Conservation (phyloP, 2,329 filamentous ascomycete genomes). For the Claviceps fusiformis region DNA sequence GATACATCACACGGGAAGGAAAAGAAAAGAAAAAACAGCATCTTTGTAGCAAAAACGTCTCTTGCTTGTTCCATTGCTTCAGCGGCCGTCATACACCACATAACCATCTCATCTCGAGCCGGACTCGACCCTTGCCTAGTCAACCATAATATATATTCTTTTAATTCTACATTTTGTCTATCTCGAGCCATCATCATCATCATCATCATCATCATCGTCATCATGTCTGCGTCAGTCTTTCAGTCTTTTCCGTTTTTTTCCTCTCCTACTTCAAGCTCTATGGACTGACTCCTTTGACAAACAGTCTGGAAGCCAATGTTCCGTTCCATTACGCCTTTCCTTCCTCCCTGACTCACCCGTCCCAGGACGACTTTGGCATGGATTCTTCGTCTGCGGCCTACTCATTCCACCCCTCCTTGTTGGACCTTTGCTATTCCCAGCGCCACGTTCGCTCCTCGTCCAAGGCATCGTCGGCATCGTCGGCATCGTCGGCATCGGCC, state of each 20-base stretch:
- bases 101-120: slow-evolving; percentile 9
- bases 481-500: no score
- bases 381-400: slow-evolving; percentile 17
- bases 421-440: slow-evolving; percentile 39
- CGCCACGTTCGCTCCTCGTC: slow-evolving; percentile 51
- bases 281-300: background rate
- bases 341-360: slow-evolving; percentile 15
- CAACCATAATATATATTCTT: background rate
- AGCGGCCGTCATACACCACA: background rate
- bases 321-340: slow-evolving; percentile 48
- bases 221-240: slow-evolving; percentile 7
- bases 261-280: background rate
- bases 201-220: no score
- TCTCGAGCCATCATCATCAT: no score
- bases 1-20: background rate
- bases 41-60: background rate
- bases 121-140: slow-evolving; percentile 8
- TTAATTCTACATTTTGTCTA: background rate
- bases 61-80: background rate
- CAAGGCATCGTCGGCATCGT: slow-evolving; percentile 52
- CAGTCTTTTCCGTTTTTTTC: background rate
- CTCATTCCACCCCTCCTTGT: slow-evolving; percentile 41
- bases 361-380: slow-evolving; percentile 12
- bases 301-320: slow-evolving; percentile 48
- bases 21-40: background rate